Percentiles rank a stretch among this genome's conserved stretches.
Conservation (phyloP, 2,329 filamentous ascomycete species). For the Hypoxylon sp. region DNA sequence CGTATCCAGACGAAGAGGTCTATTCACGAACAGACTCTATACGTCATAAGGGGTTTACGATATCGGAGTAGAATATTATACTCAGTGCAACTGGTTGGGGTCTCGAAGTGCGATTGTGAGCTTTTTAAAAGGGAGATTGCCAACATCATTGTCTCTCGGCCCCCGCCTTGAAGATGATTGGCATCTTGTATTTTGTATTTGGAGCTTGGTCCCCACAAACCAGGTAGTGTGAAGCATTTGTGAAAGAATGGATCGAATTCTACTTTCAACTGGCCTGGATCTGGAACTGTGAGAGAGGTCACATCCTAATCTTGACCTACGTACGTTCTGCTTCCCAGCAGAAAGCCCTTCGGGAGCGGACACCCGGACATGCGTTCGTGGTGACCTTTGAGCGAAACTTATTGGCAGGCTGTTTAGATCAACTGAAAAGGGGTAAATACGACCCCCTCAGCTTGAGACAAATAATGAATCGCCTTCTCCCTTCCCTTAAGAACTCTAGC, state of each 20-base stretch:
- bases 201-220: neutral
- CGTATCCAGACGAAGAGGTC: too few relatives aligned
- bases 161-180: too few relatives aligned
- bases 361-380: neutral
- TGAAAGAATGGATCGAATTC: neutral
- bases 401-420: neutral
- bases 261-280: neutral
- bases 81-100: too few relatives aligned
- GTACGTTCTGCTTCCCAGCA: neutral
- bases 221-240: neutral
- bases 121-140: too few relatives aligned
- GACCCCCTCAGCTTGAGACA: neutral
- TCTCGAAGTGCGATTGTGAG: too few relatives aligned
- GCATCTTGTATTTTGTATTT: neutral
- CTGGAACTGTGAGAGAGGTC: neutral
- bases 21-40: too few relatives aligned
- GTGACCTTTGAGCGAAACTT: neutral
- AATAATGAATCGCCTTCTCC: neutral
- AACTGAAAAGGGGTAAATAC: neutral
- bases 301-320: neutral
- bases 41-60: too few relatives aligned
- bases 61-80: too few relatives aligned
- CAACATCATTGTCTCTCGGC: too few relatives aligned
- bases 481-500: neutral
- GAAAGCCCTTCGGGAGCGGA: neutral